Percentiles rank a stretch among this genome's conserved stretches.
phyloP scores from a whole-genome alignment of 1,284 basidiomycete species.

The Ustilago esculenta region DNA sequence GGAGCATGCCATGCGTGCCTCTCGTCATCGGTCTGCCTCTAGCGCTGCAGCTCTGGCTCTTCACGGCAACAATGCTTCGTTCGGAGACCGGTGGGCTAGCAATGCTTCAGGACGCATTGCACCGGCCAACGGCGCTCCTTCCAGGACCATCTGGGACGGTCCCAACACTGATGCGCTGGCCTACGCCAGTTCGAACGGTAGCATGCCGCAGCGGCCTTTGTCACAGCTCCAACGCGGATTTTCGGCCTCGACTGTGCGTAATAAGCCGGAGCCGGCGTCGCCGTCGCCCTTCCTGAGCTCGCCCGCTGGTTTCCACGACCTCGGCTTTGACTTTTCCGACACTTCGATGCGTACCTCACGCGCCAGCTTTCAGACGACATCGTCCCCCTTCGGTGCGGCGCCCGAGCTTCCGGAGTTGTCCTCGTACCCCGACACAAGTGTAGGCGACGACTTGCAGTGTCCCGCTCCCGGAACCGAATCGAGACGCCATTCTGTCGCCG shows the following conservation, averaged over 20 bases:
- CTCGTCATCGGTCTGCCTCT: constrained; percentile 49
- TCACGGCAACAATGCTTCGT: constrained; percentile 23
- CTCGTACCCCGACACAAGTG: constrained; percentile 18
- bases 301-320: constrained; percentile 29
- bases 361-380: constrained; percentile 10
- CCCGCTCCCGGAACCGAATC: constrained; percentile 42
- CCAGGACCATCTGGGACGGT: constrained; percentile 36
- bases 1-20: constrained; percentile 33
- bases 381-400: constrained; percentile 31
- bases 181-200: constrained; percentile 1
- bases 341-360: constrained; percentile 17
- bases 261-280: constrained; percentile 21
- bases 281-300: constrained; percentile 39
- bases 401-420: constrained; percentile 31
- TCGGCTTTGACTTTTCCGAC: constrained; percentile 23
- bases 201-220: constrained; percentile 18
- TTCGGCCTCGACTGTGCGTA: constrained; percentile 30
- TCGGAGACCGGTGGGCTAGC: constrained; percentile 35
- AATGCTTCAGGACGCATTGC: constrained; percentile 27
- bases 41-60: constrained; percentile 53
- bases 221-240: constrained; percentile 37
- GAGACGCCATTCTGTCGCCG: constrained; percentile 52
- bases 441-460: background rate
- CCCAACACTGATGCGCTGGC: constrained; percentile 5
- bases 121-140: constrained; percentile 8